These are phyloP conservation scores for Metschnikowia kunwiensis DNA, from an alignment of 805 yeast genomes.

Conservation along the genomic window DNA sequence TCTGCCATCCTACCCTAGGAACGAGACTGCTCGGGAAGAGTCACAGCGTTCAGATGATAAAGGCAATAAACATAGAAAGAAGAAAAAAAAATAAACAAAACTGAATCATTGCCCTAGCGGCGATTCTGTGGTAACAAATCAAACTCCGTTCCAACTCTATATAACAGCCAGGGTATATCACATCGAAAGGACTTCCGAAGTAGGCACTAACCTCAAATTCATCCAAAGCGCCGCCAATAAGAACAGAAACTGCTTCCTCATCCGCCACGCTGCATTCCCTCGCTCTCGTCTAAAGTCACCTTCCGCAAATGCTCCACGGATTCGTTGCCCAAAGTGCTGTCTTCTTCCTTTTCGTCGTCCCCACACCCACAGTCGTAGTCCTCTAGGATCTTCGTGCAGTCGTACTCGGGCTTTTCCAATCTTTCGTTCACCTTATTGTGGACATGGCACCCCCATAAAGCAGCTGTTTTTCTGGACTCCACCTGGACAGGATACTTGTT, in stretches of 20 bases:
- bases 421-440: conserved; percentile 26
- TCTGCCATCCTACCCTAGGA: no score
- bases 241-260: no score
- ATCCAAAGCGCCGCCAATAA: neutral
- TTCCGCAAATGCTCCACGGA: conserved; percentile 39
- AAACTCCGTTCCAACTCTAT: no score
- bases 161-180: no score
- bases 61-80: neutral
- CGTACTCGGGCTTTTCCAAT: conserved; percentile 51
- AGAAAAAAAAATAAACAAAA: no score
- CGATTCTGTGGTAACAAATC: no score
- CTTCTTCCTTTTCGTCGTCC: conserved; percentile 56
- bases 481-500: conserved; percentile 81
- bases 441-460: conserved; percentile 90
- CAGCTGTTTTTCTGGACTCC: conserved; percentile 71
- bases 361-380: conserved; percentile 98
- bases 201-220: no score
- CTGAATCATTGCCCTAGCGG: no score
- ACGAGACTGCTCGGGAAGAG: no score
- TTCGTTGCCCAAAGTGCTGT: conserved; percentile 36
- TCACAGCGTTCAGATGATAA: neutral
- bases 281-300: conserved; percentile 45
- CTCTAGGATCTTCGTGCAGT: conserved; percentile 79
- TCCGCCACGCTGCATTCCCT: conserved; percentile 45
- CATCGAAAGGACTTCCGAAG: no score